phyloP scores from a whole-genome alignment of 164 flowering plant species.

The Hamamelis virginiana region DNA sequence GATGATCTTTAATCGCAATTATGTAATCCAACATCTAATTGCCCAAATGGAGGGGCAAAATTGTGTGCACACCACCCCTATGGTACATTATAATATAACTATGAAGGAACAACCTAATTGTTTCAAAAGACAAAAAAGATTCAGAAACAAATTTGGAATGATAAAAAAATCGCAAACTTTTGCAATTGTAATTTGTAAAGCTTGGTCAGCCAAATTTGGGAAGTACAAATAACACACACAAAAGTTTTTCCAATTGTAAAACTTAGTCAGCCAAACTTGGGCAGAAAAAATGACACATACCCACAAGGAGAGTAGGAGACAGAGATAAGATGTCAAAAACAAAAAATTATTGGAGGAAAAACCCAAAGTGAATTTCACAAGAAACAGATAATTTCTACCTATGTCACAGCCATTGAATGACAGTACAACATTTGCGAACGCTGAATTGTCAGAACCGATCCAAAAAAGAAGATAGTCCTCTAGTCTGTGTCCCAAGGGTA shows the following conservation, averaged over 20 bases:
- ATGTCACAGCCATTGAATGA: conserved; percentile 77
- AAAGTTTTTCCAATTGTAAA: too few relatives aligned
- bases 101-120: background rate
- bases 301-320: too few relatives aligned
- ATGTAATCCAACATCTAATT: background rate
- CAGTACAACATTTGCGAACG: conserved; percentile 78
- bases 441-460: conserved; percentile 82
- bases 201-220: too few relatives aligned
- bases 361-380: background rate
- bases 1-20: background rate
- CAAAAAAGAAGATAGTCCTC: conserved; percentile 75
- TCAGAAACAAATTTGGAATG: too few relatives aligned
- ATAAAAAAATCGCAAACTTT: too few relatives aligned
- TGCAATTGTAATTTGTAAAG: too few relatives aligned
- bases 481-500: conserved; percentile 57
- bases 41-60: background rate
- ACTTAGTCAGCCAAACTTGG: too few relatives aligned
- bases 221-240: too few relatives aligned
- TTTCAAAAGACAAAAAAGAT: background rate
- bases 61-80: background rate
- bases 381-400: conserved; percentile 39
- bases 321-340: too few relatives aligned
- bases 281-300: too few relatives aligned
- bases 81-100: background rate
- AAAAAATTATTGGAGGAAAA: background rate